Percentiles rank a stretch among this genome's conserved stretches.
Conservation (phyloP, 2,329 filamentous ascomycete genomes). For the Cyphellophora attinorum region DNA sequence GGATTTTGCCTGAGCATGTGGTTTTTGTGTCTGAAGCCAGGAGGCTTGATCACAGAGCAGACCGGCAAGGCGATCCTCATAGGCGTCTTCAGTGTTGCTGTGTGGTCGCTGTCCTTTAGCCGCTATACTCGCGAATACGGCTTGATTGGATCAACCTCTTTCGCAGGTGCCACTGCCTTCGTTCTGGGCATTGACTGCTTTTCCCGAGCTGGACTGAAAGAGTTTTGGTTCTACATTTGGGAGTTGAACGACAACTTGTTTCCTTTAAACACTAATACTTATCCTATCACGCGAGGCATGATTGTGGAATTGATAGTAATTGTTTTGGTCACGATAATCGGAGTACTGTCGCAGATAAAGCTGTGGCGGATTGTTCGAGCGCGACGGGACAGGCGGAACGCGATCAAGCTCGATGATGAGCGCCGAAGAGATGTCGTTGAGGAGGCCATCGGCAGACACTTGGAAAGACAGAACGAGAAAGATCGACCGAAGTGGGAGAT, state of each 20-base stretch:
- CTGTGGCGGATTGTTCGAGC: conserved; percentile 71
- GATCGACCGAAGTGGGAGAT: conserved; percentile 61
- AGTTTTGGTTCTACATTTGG: conserved; percentile 95
- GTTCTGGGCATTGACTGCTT: conserved; percentile 87
- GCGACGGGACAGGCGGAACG: conserved; percentile 36
- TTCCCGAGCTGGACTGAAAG: conserved; percentile 79
- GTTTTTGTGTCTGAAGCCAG: conserved; percentile 68
- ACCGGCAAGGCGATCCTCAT: conserved; percentile 67
- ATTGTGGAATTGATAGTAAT: conserved; percentile 73
- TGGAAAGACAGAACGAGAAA: conserved; percentile 34
- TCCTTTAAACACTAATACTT: conserved; percentile 64
- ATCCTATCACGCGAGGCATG: conserved; percentile 79
- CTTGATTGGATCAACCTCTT: conserved; percentile 66
- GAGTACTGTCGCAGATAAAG: conserved; percentile 74
- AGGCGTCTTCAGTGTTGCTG: conserved; percentile 55
- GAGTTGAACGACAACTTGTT: conserved; percentile 69
- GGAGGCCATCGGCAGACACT: conserved; percentile 55
- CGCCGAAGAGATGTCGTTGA: conserved; percentile 55
- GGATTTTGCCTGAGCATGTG: conserved; percentile 86
- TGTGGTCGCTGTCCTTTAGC: conserved; percentile 68
- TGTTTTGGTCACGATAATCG: conserved; percentile 63
- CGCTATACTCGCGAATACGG: conserved; percentile 69
- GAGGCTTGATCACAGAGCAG: conserved; percentile 59
- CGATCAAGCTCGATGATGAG: conserved; percentile 40
- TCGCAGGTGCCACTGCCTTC: conserved; percentile 68